A percentile compares a stretch with the other conserved stretches of the same genome.
phyloP scores from a whole-genome alignment of 495 filamentous ascomycete species.

The Tuber melanosporum region DNA sequence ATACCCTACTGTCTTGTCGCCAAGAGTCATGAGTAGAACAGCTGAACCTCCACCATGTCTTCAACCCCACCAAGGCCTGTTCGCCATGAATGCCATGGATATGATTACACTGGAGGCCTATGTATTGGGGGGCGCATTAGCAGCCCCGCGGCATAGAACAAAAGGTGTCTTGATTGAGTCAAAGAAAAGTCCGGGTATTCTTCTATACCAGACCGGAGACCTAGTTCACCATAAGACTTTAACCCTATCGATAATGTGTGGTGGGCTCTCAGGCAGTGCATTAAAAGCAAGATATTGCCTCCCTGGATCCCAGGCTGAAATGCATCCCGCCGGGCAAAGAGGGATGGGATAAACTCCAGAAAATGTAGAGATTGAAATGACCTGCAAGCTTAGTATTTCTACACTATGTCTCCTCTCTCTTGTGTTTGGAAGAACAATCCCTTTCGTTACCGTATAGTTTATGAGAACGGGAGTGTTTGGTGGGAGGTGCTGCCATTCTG shows the following conservation, averaged over 20 bases:
- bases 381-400: not conserved
- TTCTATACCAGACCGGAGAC: not conserved
- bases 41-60: no score
- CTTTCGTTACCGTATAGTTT: no score
- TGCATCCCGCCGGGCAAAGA: slow-evolving; percentile 6
- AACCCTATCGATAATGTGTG: slow-evolving; percentile 1
- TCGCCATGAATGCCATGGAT: no score
- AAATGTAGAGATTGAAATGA: slow-evolving; percentile 8
- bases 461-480: no score
- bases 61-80: no score
- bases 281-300: slow-evolving; percentile 1
- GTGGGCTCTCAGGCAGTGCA: slow-evolving; percentile 8
- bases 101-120: no score
- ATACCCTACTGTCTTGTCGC: no score
- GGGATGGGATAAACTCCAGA: slow-evolving; percentile 13
- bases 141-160: not conserved
- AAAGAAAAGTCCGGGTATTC: slow-evolving; percentile 1
- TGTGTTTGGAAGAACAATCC: no score
- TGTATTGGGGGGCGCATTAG: slow-evolving; percentile 5
- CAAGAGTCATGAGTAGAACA: no score
- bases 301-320: slow-evolving; percentile 3
- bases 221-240: slow-evolving; percentile 2
- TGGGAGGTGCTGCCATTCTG: no score
- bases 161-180: not conserved
- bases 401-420: no score